Evolutionary conservation across 148 eudicot genomes (phyloP).

Genomic region (Fallopia convolvulus): DNA sequence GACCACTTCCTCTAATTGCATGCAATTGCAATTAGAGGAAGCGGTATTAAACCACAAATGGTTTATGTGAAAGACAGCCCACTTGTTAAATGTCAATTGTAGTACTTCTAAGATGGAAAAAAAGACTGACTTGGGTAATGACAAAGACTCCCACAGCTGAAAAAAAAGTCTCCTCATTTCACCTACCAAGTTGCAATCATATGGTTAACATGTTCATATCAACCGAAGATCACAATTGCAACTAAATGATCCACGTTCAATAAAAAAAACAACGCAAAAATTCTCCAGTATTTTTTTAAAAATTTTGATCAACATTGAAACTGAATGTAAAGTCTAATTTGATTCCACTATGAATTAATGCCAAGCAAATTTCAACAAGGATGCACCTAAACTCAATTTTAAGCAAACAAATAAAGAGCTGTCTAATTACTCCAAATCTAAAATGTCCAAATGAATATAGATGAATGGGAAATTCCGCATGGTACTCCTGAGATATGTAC

Average conservation of each 20-base stretch:
- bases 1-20: not conserved
- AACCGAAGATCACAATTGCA: not conserved
- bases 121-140: not conserved
- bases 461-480: no score
- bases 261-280: no score
- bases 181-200: not conserved
- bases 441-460: no score
- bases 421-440: no score
- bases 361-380: no score
- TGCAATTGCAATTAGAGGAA: not conserved
- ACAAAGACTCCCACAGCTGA: not conserved
- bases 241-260: not conserved
- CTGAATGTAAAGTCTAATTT: no score
- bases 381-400: no score
- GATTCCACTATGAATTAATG: no score
- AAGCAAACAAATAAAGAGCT: no score
- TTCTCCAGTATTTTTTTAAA: no score
- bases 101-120: not conserved
- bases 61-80: not conserved
- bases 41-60: not conserved
- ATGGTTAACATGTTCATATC: not conserved
- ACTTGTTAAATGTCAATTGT: not conserved
- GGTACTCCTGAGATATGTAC: no score
- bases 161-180: not conserved
- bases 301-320: no score